Evolutionary conservation across 2,329 filamentous ascomycete species (phyloP), one percentile per base, ranked within the genome.

Genomic region (Aspergillus felis): DNA sequence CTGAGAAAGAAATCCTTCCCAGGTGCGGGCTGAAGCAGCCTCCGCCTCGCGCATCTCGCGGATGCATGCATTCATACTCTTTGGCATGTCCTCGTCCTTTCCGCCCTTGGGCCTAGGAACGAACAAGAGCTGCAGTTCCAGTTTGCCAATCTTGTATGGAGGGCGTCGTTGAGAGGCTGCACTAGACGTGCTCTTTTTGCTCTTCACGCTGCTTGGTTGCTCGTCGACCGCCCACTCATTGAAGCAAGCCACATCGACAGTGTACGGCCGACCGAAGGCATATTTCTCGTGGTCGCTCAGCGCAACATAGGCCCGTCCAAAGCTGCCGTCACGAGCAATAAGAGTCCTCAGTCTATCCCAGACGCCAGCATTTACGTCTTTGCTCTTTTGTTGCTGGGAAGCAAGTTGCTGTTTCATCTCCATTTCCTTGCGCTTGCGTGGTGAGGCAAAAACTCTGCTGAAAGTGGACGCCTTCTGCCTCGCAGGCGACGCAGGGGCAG

Each of bases 191-290:
- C 86, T 84, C 61, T 90, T 90, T 84, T 97, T 97, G 81, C 91
- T 97, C 83, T 96, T 96, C 61, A 96, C 89, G 74, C 91, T 97
- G 68, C 87, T 95, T 4, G 88, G 85, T 59, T 81, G 82, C 65
- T 94, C 90, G 71, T 99, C 94, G 3, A 90, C 87, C 0, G 94
- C 94, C 94, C 94, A 99, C 78, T 99, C 94, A 69, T 99, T 99
- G 83, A 97, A 99, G 76, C 92, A 95, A 20, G 91, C 90, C 56
- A 97, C 87, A 66, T 97, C 92, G 17, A 92, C 91, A 60, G 87
- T 87, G 68, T 93, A 88, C 8, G 91, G 92, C 20, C 94, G 87
- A 38, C 94, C 94, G 68, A 90, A 99, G 69, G 92, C 94, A 61
- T 88, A 84, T 54, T 85, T 81, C 76, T 99, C 94, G 70, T 97